Evolutionary conservation across 2,329 filamentous ascomycete genomes (phyloP).

Genomic region (Juglanconis sp.): DNA sequence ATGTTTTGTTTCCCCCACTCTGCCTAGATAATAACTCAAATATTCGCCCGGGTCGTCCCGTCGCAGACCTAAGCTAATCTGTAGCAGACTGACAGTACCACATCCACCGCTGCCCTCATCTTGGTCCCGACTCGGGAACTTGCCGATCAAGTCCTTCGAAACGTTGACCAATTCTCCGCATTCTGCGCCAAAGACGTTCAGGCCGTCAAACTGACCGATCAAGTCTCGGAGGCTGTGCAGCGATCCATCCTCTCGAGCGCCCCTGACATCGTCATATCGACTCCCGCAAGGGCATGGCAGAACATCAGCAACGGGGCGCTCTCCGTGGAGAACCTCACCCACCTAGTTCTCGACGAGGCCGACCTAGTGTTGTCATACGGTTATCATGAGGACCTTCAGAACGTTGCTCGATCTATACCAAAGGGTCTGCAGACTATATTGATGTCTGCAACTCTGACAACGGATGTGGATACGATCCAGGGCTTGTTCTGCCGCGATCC

Average conservation of each 20-base stretch:
- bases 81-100: conserved; percentile 44
- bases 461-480: conserved; percentile 82
- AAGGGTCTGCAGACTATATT: conserved; percentile 86
- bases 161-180: conserved; percentile 70
- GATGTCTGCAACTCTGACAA: conserved; percentile 88
- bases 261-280: conserved; percentile 88
- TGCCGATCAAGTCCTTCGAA: conserved; percentile 82
- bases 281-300: conserved; percentile 76
- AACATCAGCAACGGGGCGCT: conserved; percentile 73
- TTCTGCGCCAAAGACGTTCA: conserved; percentile 85
- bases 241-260: conserved; percentile 79
- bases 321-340: conserved; percentile 66
- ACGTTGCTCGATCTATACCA: conserved; percentile 72
- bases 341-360: conserved; percentile 89
- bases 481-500: conserved; percentile 81
- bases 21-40: neutral
- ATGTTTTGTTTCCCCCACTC: conserved; percentile 21
- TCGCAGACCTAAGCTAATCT: neutral
- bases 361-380: conserved; percentile 92
- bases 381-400: conserved; percentile 85
- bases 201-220: conserved; percentile 83
- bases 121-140: conserved; percentile 94
- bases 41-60: conserved; percentile 20
- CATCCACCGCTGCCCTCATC: conserved; percentile 72
- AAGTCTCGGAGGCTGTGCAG: conserved; percentile 85